phyloP scores from a whole-genome alignment of 2,329 filamentous ascomycete species.

The Amesomyces nigricolor region DNA sequence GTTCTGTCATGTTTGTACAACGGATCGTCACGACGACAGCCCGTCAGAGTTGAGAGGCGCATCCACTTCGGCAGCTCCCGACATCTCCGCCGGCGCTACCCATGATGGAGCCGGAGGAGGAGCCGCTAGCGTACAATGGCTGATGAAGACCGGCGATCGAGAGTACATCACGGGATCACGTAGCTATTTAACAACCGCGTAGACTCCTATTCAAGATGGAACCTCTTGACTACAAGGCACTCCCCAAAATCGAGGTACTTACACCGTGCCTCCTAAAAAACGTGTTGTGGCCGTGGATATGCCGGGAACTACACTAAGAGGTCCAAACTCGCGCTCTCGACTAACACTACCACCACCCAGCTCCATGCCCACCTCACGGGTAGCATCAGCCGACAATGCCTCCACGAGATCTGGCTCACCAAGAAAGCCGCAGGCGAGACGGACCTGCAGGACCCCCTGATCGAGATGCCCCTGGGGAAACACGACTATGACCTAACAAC shows the following conservation, averaged over 20 bases:
- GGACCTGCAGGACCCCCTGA: constrained; percentile 59
- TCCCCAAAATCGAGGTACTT: constrained; percentile 51
- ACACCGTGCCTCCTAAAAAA: too few relatives aligned
- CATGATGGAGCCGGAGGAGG: constrained; percentile 6
- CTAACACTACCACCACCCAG: constrained; percentile 36
- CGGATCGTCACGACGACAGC: not conserved
- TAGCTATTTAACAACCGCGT: not conserved
- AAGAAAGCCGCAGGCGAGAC: constrained; percentile 51
- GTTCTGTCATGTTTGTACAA: not conserved
- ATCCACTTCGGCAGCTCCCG: constrained; percentile 13
- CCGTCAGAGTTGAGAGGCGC: not conserved
- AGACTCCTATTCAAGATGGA: not conserved
- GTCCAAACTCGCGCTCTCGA: constrained; percentile 12
- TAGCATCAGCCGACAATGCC: constrained; percentile 65
- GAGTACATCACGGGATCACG: not conserved
- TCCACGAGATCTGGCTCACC: constrained; percentile 67
- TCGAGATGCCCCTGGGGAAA: constrained; percentile 64
- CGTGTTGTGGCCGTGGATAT: too few relatives aligned
- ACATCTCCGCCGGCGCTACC: not conserved
- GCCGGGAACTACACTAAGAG: not conserved
- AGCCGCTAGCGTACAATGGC: not conserved
- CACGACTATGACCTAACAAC: constrained; percentile 64
- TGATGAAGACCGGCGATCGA: not conserved
- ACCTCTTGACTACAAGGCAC: constrained; percentile 40
- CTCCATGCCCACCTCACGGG: constrained; percentile 77